Conservation (phyloP, 345 rosid genomes). For the Zanthoxylum bungeanum region DNA sequence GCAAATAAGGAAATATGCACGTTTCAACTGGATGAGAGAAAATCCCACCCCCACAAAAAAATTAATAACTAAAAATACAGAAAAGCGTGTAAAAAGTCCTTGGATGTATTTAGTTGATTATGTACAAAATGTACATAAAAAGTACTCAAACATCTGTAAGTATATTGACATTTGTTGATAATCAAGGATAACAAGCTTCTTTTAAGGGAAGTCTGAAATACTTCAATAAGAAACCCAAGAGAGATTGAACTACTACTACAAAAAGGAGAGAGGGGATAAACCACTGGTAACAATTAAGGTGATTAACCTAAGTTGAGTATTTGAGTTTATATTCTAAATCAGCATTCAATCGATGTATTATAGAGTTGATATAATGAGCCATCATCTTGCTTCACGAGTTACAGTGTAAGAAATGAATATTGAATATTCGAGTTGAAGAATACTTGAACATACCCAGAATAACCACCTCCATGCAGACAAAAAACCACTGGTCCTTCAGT, state of each 20-base stretch:
- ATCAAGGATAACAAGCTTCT: neutral
- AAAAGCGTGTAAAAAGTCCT: neutral
- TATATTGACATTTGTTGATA: neutral
- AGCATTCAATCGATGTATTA: neutral
- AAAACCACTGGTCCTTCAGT: slow-evolving; percentile 84
- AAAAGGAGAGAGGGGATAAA: neutral
- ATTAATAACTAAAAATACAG: no score
- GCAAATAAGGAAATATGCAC: neutral
- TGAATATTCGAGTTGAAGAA: neutral
- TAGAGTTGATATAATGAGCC: neutral
- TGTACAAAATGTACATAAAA: neutral
- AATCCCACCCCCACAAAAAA: neutral
- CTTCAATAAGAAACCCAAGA: neutral
- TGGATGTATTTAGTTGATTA: neutral
- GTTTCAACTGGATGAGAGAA: neutral
- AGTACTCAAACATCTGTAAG: neutral
- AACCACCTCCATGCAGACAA: slow-evolving; percentile 96
- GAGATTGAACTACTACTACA: neutral
- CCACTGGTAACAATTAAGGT: neutral
- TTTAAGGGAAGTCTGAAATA: neutral
- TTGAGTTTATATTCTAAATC: neutral
- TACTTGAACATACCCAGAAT: slow-evolving; percentile 64
- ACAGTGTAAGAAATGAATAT: neutral
- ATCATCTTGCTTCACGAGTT: neutral
- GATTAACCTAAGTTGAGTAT: neutral